Percentiles rank a stretch among this genome's conserved stretches.
phyloP scores from a whole-genome alignment of 1,139 yeast species.

The Meyerozyma smithsonii region DNA sequence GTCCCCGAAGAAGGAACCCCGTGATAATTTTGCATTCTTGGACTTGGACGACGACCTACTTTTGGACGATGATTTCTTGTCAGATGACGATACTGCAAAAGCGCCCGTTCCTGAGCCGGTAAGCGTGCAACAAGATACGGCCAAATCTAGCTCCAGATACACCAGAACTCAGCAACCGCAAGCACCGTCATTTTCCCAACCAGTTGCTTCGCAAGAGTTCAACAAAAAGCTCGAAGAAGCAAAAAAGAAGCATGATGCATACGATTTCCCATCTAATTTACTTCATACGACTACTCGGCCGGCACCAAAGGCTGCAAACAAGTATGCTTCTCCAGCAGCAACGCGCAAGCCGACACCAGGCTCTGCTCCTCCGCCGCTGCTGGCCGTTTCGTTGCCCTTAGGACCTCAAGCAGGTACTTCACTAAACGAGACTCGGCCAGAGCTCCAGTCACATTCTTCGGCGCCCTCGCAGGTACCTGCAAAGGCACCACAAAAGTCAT shows the following conservation, averaged over 20 bases:
- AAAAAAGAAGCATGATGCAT: conserved; percentile 65
- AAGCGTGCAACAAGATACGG: neutral
- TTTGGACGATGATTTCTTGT: conserved; percentile 32
- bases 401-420: neutral
- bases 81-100: conserved; percentile 10
- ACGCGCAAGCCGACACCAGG: conserved; percentile 5
- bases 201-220: conserved; percentile 14
- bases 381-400: neutral
- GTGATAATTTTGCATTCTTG: conserved; percentile 36
- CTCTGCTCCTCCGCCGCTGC: conserved; percentile 3
- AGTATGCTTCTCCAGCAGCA: conserved; percentile 21
- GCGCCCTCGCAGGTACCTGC: conserved; percentile 7
- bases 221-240: conserved; percentile 33
- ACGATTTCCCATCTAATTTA: conserved; percentile 70
- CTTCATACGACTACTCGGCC: conserved; percentile 39
- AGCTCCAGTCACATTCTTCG: conserved; percentile 6
- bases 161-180: neutral
- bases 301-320: conserved; percentile 24
- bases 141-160: neutral
- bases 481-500: conserved; percentile 30
- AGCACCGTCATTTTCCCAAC: neutral
- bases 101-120: conserved; percentile 15
- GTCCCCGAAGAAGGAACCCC: conserved; percentile 1
- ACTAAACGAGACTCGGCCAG: conserved; percentile 12
- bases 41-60: conserved; percentile 47